These are phyloP conservation scores for Podaxis sp. DNA, from an alignment of 768 basidiomycete species.

Conservation along the genomic window DNA sequence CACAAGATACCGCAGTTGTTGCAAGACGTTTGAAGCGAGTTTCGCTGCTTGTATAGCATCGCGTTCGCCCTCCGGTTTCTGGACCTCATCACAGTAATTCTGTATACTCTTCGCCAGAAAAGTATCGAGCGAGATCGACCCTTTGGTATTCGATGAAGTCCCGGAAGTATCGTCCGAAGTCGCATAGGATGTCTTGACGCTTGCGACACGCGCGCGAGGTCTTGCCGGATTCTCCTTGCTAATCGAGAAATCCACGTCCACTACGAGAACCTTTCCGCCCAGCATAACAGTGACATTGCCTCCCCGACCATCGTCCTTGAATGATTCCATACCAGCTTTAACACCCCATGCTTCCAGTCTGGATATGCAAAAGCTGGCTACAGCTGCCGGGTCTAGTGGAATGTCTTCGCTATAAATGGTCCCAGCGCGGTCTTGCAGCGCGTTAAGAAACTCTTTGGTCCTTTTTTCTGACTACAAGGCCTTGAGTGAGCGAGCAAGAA, in stretches of 20 bases:
- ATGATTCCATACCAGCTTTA: conserved; percentile 71
- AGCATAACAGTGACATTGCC: conserved; percentile 58
- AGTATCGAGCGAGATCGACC: conserved; percentile 59
- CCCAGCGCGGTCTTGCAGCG: conserved; percentile 45
- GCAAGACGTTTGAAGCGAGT: conserved; percentile 46
- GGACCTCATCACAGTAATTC: conserved; percentile 59
- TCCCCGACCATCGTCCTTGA: conserved; percentile 58
- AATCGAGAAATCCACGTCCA: conserved; percentile 69
- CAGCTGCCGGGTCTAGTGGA: conserved; percentile 44
- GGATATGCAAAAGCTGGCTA: conserved; percentile 59
- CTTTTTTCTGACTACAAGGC: conserved; percentile 51
- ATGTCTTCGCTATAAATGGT: conserved; percentile 64
- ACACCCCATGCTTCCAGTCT: conserved; percentile 63
- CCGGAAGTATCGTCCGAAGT: conserved; percentile 42
- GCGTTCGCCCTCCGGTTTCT: conserved; percentile 49
- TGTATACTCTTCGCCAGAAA: conserved; percentile 59
- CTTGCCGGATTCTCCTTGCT: conserved; percentile 34
- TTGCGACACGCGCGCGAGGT: conserved; percentile 45
- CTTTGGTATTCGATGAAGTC: conserved; percentile 40
- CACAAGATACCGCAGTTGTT: conserved; percentile 68
- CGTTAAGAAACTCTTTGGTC: conserved; percentile 46
- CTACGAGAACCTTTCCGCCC: conserved; percentile 78
- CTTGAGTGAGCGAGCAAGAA: conserved; percentile 19
- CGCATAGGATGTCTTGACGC: conserved; percentile 76
- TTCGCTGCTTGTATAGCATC: conserved; percentile 53